Base-by-base conservation (phyloP, 495 filamentous ascomycete species). In the Xylaria longipes region DNA sequence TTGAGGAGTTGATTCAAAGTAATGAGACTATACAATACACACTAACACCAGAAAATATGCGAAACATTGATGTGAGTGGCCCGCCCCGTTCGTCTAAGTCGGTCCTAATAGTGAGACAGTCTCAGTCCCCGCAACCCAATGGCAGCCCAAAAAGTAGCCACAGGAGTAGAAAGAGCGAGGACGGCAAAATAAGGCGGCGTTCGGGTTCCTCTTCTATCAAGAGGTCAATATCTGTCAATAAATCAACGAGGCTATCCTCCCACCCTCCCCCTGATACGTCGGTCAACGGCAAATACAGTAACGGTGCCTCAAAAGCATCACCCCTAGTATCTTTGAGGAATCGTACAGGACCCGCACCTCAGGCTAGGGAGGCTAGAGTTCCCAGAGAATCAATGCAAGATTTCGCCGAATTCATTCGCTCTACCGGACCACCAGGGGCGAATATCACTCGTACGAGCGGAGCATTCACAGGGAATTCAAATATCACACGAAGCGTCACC, bases 11-110 rank as follows among this genome's bases (percentile, higher is more conserved):
- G 45, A 96, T 99, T 70, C 90, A 92, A 46, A 94, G 94, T 80
- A 90, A 94, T 68, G 91, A 97, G 78, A 98, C 96, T 2, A 91
- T 99, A 57, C 94, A 95, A 79, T 98, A 91, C 78, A 98, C 96
- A 2, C 86, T 98, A 39, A 99, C 96, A 1, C 95, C 96, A 1
- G 91, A 93, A 76, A 93, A 86, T 71, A 92, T 98, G 87, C 90
- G 95, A 63, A 91, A 95, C 71, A 92, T 95, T 73, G 91, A 95
- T 77, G 92, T 93, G 83, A 83, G 90, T 66, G 17, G 39, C 39
- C 62, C 35, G 35, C 81, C n/a, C 15, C 46, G 5, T 27, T 35
- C 5, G 5, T 50, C 31, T 41, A 25, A 20, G 43, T 39, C 22
- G 11, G n/a, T 65, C 46, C 78, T 84, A 81, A 83, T 61, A 75